Base-by-base conservation (phyloP, 176 grass and related monocot species). In the Oryza glumipatula region DNA sequence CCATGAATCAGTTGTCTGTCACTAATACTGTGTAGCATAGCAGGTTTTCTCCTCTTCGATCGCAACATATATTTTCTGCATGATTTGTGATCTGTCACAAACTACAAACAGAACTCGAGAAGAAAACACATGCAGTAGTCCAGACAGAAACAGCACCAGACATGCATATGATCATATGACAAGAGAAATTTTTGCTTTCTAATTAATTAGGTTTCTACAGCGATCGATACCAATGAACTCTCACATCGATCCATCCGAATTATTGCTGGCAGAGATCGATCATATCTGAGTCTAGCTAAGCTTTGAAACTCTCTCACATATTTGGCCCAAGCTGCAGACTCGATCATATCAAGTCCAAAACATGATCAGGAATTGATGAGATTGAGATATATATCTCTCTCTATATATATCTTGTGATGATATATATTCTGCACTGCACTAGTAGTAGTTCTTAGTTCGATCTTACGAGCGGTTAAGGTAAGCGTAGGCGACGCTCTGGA, bases 381-480 rank as follows among this genome's bases (percentile, higher is more conserved):
- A 38, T 38, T 60, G 74, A 78, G 6, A 84, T 46, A 88, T 88
- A 82, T 36, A 36, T 36, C 2, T 76, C 79, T 80, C 10, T 84
- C 24, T 89, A 64, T 77, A 78, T 85, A 77, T 87, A 73, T 87
- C 78, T 83, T 91, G 76, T 83, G 83, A 82, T 56, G 52, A 58
- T n/a, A 58, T n/a, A 58, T 82, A 78, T 89, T 77, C 80, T 87
- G 49, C 49, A 52, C 80, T 86, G 84, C 84, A 33, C 88, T 90
- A 90, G 32, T 35, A 26, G 47, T 60, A 85, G 54, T 89, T 88
- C 41, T 72, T 61, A 79, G 78, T 81, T 89, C 43, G 43, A 44
- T 44, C 87, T 92, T 87, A 94, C 82, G 87, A 90, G 78, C 90
- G 87, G 52, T 87, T 88, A 39, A 94, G 82, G 83, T 94, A 92